Percentiles rank a stretch among this genome's conserved stretches.
These are phyloP conservation scores for Diospyros lotus DNA, from an alignment of 148 eudicot genomes.

Conservation along the genomic window DNA sequence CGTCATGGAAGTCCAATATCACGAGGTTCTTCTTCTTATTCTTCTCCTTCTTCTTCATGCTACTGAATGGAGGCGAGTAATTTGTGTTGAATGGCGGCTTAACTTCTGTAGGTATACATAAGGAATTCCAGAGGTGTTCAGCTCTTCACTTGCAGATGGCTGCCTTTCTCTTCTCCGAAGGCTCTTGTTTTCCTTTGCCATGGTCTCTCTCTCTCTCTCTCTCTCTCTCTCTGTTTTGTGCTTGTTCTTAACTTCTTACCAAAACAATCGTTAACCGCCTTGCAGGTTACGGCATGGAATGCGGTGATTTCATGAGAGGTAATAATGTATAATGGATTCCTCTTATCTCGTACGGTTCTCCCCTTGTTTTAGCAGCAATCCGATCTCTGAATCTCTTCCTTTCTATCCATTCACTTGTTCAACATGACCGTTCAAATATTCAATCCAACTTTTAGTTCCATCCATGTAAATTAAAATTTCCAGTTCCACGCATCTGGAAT, in stretches of 20 bases:
- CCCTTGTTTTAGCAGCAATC: too few species aligned
- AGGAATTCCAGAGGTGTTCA: slow-evolving; percentile 77
- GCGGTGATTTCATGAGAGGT: slow-evolving; percentile 98
- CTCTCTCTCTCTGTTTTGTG: slow-evolving; percentile 3
- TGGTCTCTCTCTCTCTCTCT: slow-evolving; percentile 46
- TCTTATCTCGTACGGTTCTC: too few species aligned
- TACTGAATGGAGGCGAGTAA: background rate
- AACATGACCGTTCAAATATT: too few species aligned
- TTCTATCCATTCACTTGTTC: too few species aligned
- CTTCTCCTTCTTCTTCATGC: slow-evolving; percentile 4
- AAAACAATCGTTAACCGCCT: slow-evolving; percentile 7
- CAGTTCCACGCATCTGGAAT: too few species aligned
- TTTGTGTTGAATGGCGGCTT: background rate
- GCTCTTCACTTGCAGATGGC: slow-evolving; percentile 95
- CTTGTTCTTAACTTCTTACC: background rate
- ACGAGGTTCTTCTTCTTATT: slow-evolving; percentile 49
- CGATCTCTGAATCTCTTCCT: too few species aligned
- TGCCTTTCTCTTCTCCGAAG: slow-evolving; percentile 83
- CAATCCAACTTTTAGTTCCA: too few species aligned
- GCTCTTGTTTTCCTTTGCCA: slow-evolving; percentile 99
- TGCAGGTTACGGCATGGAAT: slow-evolving; percentile 99
- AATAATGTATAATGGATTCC: slow-evolving; percentile 12
- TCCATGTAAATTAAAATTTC: too few species aligned
- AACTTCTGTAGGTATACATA: slow-evolving; percentile 46
- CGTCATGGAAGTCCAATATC: slow-evolving; percentile 67